Percentiles rank a stretch among this genome's conserved stretches.
Evolutionary conservation across 225 moss, liverwort and hornwort genomes (phyloP).

Genomic region (Sphagnum contortum): DNA sequence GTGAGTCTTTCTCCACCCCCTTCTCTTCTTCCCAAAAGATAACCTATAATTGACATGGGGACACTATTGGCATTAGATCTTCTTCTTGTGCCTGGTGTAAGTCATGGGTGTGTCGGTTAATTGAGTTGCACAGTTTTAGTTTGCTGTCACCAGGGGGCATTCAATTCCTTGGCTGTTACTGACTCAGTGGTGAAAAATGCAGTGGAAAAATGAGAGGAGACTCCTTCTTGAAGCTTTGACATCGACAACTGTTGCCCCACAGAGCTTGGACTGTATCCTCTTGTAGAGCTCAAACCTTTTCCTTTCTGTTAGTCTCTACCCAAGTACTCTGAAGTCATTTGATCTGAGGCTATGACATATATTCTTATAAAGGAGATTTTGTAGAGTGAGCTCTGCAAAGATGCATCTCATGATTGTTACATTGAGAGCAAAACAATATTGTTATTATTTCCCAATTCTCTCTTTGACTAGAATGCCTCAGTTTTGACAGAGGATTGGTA

Average conservation of each 20-base stretch:
- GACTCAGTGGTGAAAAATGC: constrained; percentile 1
- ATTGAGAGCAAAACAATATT: too few relatives aligned
- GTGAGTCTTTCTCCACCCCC: constrained; percentile 16
- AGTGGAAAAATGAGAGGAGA: constrained; percentile 60
- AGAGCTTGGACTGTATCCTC: constrained; percentile 60
- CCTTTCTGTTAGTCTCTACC: too few relatives aligned
- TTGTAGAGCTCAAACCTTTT: background rate
- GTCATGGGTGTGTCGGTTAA: background rate
- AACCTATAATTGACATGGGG: too few relatives aligned
- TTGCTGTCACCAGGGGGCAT: too few relatives aligned
- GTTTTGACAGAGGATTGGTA: constrained; percentile 74
- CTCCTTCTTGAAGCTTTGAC: constrained; percentile 39
- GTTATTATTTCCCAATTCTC: too few relatives aligned
- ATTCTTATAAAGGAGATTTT: too few relatives aligned
- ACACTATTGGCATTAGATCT: too few relatives aligned
- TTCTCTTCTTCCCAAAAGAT: too few relatives aligned
- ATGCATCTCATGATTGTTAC: too few relatives aligned
- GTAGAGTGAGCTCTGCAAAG: too few relatives aligned
- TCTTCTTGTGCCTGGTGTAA: background rate
- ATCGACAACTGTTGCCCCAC: constrained; percentile 12
- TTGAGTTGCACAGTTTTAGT: background rate
- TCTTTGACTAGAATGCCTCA: constrained; percentile 29
- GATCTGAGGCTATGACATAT: too few relatives aligned
- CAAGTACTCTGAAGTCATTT: fast-evolving
- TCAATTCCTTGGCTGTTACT: too few relatives aligned